Base-by-base conservation (phyloP, 345 rosid genomes). In the Aethionema arabicum region DNA sequence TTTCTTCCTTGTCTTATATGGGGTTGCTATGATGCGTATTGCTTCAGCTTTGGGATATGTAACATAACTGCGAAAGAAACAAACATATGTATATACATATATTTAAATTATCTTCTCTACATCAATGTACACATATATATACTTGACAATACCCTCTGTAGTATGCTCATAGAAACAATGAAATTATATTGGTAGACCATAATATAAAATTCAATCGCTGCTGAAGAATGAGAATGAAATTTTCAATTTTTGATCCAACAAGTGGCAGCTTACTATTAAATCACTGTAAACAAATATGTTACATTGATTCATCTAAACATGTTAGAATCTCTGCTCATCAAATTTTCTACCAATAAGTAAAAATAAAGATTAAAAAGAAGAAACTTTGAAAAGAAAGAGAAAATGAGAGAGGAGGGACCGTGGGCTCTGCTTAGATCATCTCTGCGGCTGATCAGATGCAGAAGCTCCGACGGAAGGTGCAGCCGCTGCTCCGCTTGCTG, bases 371-470 rank as follows among this genome's bases (percentile, higher is more conserved):
- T 4, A 30, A 53, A 27, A 32, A 33, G 49, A 27, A 14, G 40
- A 35, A n/a, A 33, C 54, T 43, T 68, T 45, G 8, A 2, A 51
- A 43, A 52, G 32, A 8, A 40, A 27, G 46, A 41, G 53, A 14
- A 32, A 63, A 58, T 42, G 11, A 52, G 52, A 45, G 56, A 37
- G 36, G 40, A 35, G 49, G 56, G 41, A 21, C 2, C 27, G 27
- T 32, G 44, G 21, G 44, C n/a, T 45, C 2, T 6, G 40, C 67
- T 67, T 41, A 30, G 21, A 83, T 90, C 80, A 85, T 84, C 92
- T 82, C 76, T 82, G 95, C 30, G 85, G 84, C 78, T 87, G 97
- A 53, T 90, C 96, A 35, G 97, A 81, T 36, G 80, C 90, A 11
- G 95, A 69, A 46, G 88, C 90, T 76, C 97, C 93, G 13, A 56